A percentile compares a stretch with the other conserved stretches of the same genome.
Evolutionary conservation across 257 asterid genomes (phyloP).

Genomic region (Anisodus tanguticus): DNA sequence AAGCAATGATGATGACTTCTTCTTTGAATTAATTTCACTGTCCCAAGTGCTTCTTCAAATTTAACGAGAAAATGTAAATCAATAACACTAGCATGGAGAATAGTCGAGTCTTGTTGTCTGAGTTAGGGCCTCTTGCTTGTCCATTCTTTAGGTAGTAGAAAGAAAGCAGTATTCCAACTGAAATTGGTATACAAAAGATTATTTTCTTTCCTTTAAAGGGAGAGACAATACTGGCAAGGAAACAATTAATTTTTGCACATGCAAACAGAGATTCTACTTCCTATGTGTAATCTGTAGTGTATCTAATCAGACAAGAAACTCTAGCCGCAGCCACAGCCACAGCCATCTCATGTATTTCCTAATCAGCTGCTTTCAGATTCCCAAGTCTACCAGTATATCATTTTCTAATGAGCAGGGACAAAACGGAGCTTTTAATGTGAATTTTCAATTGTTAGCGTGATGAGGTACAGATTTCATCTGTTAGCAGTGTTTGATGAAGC

Average conservation of each 20-base stretch:
- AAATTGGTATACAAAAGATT: constrained; percentile 11
- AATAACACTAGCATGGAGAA: too few species aligned
- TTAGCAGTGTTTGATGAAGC: constrained; percentile 78
- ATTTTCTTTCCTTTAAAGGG: background rate
- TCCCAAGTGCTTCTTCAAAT: constrained; percentile 12
- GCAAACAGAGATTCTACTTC: background rate
- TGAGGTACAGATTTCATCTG: constrained; percentile 75
- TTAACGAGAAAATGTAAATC: background rate
- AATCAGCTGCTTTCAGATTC: constrained; percentile 21
- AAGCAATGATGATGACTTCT: background rate
- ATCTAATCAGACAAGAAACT: constrained; percentile 20
- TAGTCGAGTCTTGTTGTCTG: background rate
- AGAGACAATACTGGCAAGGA: background rate
- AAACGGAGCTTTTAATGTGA: constrained; percentile 32
- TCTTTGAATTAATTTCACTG: background rate
- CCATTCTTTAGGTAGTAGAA: background rate
- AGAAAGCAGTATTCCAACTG: background rate
- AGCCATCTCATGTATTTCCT: constrained; percentile 16
- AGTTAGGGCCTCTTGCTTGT: background rate
- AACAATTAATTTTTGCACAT: background rate
- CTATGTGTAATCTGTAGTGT: background rate
- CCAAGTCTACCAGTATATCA: constrained; percentile 12
- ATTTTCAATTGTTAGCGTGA: constrained; percentile 29
- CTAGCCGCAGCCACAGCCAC: background rate
- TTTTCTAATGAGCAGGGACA: constrained; percentile 28